These are phyloP conservation scores for Blastomyces percursus DNA, from an alignment of 2,329 filamentous ascomycete genomes.

Conservation along the genomic window DNA sequence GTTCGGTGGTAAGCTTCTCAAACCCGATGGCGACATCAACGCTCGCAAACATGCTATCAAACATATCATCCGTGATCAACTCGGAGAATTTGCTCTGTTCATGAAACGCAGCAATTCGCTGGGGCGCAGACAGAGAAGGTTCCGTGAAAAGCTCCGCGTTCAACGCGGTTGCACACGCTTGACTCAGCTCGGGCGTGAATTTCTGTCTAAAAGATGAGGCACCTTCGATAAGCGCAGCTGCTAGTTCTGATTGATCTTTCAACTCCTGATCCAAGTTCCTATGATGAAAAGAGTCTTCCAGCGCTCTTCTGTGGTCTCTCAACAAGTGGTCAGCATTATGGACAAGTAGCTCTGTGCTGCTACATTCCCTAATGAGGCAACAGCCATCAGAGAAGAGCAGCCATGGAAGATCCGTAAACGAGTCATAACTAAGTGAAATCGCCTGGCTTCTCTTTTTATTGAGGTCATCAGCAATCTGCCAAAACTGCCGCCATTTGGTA, in stretches of 20 bases:
- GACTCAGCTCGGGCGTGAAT: slow-evolving; percentile 58
- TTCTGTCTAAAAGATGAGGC: slow-evolving; percentile 59
- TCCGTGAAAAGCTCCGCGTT: slow-evolving; percentile 65
- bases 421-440: slow-evolving; percentile 64
- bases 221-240: slow-evolving; percentile 55
- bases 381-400: slow-evolving; percentile 72
- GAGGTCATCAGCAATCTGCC: slow-evolving; percentile 71
- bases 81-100: slow-evolving; percentile 67
- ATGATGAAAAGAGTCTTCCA: slow-evolving; percentile 34
- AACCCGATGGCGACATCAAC: slow-evolving; percentile 55
- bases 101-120: slow-evolving; percentile 67
- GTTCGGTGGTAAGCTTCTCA: slow-evolving; percentile 37
- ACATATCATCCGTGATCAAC: slow-evolving; percentile 73
- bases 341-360: slow-evolving; percentile 60
- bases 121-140: slow-evolving; percentile 55
- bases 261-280: slow-evolving; percentile 36
- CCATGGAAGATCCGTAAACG: slow-evolving; percentile 63
- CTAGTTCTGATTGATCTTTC: slow-evolving; percentile 43
- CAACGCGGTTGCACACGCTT: slow-evolving; percentile 56
- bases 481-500: slow-evolving; percentile 81
- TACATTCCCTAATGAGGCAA: slow-evolving; percentile 69
- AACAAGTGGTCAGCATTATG: slow-evolving; percentile 49
- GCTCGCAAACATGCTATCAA: slow-evolving; percentile 54
- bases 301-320: slow-evolving; percentile 27
- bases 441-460: slow-evolving; percentile 78